Evolutionary conservation across 345 rosid genomes (phyloP).

Genomic region (Pelargonium nanum): DNA sequence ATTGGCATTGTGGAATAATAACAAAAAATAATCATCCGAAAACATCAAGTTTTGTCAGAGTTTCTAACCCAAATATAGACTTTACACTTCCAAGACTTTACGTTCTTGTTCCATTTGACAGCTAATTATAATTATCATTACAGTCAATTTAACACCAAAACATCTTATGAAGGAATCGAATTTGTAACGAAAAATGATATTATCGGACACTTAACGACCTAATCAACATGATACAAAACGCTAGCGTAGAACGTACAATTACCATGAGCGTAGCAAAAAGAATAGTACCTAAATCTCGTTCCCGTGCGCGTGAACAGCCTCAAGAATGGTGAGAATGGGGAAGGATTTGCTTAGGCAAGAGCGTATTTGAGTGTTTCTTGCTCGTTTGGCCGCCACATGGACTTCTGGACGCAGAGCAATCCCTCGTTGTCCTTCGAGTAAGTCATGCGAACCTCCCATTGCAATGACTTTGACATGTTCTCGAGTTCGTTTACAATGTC

Average conservation of each 20-base stretch:
- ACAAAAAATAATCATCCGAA: too few relatives aligned
- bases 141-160: not conserved
- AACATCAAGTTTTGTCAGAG: too few relatives aligned
- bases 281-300: constrained; percentile 20
- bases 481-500: constrained; percentile 55
- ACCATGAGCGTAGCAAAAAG: constrained; percentile 10
- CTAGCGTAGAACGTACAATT: constrained; percentile 7
- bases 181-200: constrained; percentile 1
- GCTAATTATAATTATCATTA: too few relatives aligned
- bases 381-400: constrained; percentile 74
- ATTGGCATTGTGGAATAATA: too few relatives aligned
- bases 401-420: constrained; percentile 70
- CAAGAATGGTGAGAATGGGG: not conserved
- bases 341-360: constrained; percentile 24
- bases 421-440: constrained; percentile 74
- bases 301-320: constrained; percentile 5
- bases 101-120: too few relatives aligned
- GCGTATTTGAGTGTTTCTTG: constrained; percentile 51
- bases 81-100: too few relatives aligned
- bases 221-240: constrained; percentile 9
- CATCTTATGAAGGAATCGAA: not conserved
- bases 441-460: constrained; percentile 77
- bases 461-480: constrained; percentile 45
- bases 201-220: constrained; percentile 4
- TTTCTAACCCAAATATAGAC: too few relatives aligned